Evolutionary conservation across 164 flowering plant genomes (phyloP).

Genomic region (Vitis labrusca): DNA sequence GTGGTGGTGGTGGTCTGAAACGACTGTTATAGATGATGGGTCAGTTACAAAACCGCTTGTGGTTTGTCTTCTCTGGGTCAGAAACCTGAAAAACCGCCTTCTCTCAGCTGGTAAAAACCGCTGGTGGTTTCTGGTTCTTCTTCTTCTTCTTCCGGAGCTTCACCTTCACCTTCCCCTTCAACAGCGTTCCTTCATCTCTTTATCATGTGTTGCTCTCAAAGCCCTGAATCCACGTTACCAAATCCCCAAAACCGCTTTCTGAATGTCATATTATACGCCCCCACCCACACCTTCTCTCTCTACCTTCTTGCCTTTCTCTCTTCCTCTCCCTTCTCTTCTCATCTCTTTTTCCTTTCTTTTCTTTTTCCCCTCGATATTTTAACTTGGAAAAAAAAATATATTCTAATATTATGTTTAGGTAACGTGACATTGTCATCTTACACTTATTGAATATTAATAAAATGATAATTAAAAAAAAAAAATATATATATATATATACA

Average conservation of each 20-base stretch:
- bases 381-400: background rate
- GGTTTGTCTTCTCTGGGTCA: conserved; percentile 8
- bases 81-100: conserved; percentile 1
- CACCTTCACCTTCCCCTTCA: background rate
- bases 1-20: conserved; percentile 8
- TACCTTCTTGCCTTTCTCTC: conserved; percentile 13
- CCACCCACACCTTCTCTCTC: background rate
- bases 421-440: too few species aligned
- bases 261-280: background rate
- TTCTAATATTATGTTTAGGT: too few species aligned
- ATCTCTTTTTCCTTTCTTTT: background rate
- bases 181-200: background rate
- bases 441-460: too few species aligned
- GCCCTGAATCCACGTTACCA: conserved; percentile 23
- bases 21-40: conserved; percentile 10
- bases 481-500: too few species aligned
- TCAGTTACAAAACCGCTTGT: conserved; percentile 36
- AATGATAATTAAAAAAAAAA: too few species aligned
- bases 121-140: background rate
- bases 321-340: background rate
- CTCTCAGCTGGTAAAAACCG: background rate
- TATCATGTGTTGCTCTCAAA: background rate
- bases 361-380: background rate
- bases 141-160: background rate
- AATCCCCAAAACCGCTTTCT: conserved; percentile 18